Evolutionary conservation across 768 basidiomycete genomes (phyloP), one percentile per base, ranked within the genome.

Genomic region (Termitomyces titanicus): DNA sequence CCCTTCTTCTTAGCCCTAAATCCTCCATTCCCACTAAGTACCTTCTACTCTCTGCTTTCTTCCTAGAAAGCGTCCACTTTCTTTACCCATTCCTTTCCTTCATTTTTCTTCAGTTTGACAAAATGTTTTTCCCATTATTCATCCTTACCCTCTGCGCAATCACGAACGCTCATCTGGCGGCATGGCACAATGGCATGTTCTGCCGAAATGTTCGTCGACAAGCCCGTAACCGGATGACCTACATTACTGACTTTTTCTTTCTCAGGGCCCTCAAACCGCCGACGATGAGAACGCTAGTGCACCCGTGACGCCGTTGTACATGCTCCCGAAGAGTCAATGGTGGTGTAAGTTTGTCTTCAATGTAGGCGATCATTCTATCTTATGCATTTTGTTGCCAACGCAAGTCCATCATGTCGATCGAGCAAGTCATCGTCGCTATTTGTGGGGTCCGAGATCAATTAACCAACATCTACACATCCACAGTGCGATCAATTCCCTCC

Each of bases 401-500:
- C 4, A 43, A 75, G 74, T 76, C 64, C 75, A 73, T 60, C 67
- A 68, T 51, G 57, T 68, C 52, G 68, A 74, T 58, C 51, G 58
- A 12, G 74, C 78, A 61, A 45, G 72, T 42, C 44, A 15, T 17
- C 5, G 13, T n/a, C 18, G 39, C n/a, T n/a, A 20, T 51, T 35
- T 24, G 38, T 48, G 7, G 25, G 20, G 7, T 25, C 13, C 6
- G 9, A 29, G 3, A 29, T 29, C 29, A 29, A 9, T 29, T 29
- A 29, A 29, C 9, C 9, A 9, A 29, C 9, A 9, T 29, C 29
- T 29, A 9, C 29, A 9, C 29, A n/a, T 34, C 8, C 20, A 6
- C 51, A 78, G 77, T 79, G 77, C 54, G 68, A 74, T 53, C 49
- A 74, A 29, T 77, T 69, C 50, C 79, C 79, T 35, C 79, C 79